These are phyloP conservation scores for Limonium bicolor DNA, from an alignment of 148 eudicot species.

Conservation along the genomic window DNA sequence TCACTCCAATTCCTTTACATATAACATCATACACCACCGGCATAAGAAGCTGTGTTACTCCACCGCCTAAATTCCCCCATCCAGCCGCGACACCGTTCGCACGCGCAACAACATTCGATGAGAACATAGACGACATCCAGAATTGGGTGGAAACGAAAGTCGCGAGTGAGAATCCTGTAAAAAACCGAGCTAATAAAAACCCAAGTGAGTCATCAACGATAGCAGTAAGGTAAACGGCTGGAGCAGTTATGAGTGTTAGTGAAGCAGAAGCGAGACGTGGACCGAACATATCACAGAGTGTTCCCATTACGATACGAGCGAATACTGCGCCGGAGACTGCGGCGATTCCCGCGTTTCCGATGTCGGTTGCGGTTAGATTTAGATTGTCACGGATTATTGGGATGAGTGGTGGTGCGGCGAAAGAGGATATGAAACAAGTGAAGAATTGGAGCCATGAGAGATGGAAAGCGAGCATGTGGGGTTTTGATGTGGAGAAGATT, in stretches of 20 bases:
- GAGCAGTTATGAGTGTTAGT: slow-evolving; percentile 52
- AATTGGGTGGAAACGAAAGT: slow-evolving; percentile 80
- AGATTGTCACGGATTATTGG: slow-evolving; percentile 74
- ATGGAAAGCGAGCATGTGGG: slow-evolving; percentile 85
- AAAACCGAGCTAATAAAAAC: slow-evolving; percentile 49
- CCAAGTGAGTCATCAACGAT: slow-evolving; percentile 12
- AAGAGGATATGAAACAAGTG: slow-evolving; percentile 61
- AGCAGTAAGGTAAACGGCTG: slow-evolving; percentile 49
- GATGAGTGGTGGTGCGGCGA: slow-evolving; percentile 75
- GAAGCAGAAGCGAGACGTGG: slow-evolving; percentile 65
- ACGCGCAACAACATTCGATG: slow-evolving; percentile 43
- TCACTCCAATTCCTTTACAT: slow-evolving; percentile 17
- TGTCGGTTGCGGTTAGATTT: slow-evolving; percentile 43
- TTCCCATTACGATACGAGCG: slow-evolving; percentile 66
- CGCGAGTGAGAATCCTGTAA: slow-evolving; percentile 75
- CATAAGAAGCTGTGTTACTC: slow-evolving; percentile 79
- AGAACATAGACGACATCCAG: slow-evolving; percentile 99
- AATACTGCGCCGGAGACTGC: slow-evolving; percentile 72
- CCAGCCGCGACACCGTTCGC: slow-evolving; percentile 77
- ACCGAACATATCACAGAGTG: slow-evolving; percentile 66
- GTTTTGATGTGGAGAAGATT: slow-evolving; percentile 35
- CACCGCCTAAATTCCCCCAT: slow-evolving; percentile 93
- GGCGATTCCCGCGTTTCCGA: slow-evolving; percentile 79
- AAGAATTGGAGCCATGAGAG: slow-evolving; percentile 78
- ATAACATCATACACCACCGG: slow-evolving; percentile 50